Evolutionary conservation across 2,329 filamentous ascomycete species (phyloP).

Genomic region (Blumeriella jaapii): DNA sequence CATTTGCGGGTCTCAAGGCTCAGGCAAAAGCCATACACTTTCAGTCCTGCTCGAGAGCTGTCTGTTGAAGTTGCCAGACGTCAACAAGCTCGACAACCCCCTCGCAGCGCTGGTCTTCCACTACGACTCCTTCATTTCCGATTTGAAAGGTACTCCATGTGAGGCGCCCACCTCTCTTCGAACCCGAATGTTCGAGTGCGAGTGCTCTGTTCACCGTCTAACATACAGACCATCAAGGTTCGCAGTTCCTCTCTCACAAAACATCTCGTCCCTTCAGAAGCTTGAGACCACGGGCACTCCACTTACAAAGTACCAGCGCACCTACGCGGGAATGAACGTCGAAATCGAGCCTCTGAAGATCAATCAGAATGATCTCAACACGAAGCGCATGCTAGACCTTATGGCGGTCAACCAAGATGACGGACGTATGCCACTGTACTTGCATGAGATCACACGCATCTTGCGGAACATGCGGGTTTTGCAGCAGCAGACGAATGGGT

Average conservation of each 20-base stretch:
- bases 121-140: constrained; percentile 38
- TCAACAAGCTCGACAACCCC: constrained; percentile 35
- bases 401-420: constrained; percentile 38
- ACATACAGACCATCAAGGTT: constrained; percentile 31
- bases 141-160: constrained; percentile 29
- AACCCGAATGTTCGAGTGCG: constrained; percentile 33
- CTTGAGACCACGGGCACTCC: neutral
- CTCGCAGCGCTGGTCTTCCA: constrained; percentile 44
- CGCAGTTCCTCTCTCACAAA: no score
- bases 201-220: constrained; percentile 40
- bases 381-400: constrained; percentile 40
- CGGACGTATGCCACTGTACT: constrained; percentile 39
- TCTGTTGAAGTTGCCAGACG: constrained; percentile 27
- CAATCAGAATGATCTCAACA: constrained; percentile 36
- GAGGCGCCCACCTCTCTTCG: constrained; percentile 46
- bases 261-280: no score
- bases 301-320: constrained; percentile 7
- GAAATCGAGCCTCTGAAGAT: constrained; percentile 36
- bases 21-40: constrained; percentile 49
- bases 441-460: constrained; percentile 36
- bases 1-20: constrained; percentile 52
- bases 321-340: constrained; percentile 33
- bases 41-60: constrained; percentile 43
- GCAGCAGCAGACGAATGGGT: constrained; percentile 23
- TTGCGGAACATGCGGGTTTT: constrained; percentile 38